Evolutionary conservation across 2,329 filamentous ascomycete genomes (phyloP).

Genomic region (Didymella exigua): DNA sequence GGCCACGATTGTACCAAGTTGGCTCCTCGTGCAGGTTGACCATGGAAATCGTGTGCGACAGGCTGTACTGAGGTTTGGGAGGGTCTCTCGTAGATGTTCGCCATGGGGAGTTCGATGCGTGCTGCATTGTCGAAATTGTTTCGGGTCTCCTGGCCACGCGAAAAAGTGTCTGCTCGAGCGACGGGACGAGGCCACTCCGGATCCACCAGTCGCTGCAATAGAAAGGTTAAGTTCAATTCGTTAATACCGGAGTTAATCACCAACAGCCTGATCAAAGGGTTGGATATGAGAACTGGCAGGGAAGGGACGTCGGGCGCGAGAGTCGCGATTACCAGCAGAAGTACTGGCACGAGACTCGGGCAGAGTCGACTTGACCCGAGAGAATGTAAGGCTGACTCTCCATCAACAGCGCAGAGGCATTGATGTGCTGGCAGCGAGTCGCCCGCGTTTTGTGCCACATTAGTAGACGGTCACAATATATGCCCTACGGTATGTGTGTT

Average conservation of each 20-base stretch:
- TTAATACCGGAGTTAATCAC: constrained; percentile 23
- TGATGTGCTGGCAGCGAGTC: constrained; percentile 50
- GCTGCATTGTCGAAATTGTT: constrained; percentile 41
- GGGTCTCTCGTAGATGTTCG: constrained; percentile 39
- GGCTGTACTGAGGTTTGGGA: constrained; percentile 42
- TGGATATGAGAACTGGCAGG: constrained; percentile 34
- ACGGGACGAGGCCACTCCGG: constrained; percentile 22
- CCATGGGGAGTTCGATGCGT: constrained; percentile 44
- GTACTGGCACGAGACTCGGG: constrained; percentile 37
- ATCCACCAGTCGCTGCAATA: constrained; percentile 17
- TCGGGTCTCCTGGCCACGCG: background rate
- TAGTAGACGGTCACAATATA: constrained; percentile 47
- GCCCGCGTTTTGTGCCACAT: constrained; percentile 46
- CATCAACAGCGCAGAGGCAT: constrained; percentile 37
- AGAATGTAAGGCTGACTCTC: constrained; percentile 33
- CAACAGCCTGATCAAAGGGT: constrained; percentile 31
- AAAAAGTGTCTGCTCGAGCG: constrained; percentile 9
- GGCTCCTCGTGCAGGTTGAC: constrained; percentile 49
- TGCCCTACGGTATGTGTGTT: constrained; percentile 44
- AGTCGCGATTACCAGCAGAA: constrained; percentile 41
- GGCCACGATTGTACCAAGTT: constrained; percentile 43
- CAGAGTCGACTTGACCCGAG: constrained; percentile 21
- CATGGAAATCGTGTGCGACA: constrained; percentile 49
- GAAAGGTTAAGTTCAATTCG: constrained; percentile 32
- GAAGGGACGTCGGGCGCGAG: constrained; percentile 35